Conservation (phyloP, 331 rosid species). For the Quercus tomentella region DNA sequence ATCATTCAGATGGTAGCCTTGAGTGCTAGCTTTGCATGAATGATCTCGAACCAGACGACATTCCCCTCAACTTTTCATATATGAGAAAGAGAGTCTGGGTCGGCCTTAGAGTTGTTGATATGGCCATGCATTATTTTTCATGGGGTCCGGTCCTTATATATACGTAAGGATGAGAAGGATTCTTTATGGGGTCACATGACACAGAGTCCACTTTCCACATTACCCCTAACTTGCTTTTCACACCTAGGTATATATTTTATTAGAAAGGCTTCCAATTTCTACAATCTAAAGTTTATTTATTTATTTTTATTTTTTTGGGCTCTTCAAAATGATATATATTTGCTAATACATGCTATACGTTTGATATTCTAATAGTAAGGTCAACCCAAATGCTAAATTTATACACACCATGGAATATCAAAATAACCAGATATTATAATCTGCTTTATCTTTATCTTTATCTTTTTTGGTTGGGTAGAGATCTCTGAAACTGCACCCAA, state of each 20-base stretch:
- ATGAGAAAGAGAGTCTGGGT: constrained; percentile 9
- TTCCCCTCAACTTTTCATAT: constrained; percentile 64
- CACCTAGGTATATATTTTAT: constrained; percentile 27
- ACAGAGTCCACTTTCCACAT: constrained; percentile 54
- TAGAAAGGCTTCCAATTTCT: constrained; percentile 3
- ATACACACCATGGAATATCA: neutral
- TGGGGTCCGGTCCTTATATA: constrained; percentile 43
- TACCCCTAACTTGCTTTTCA: constrained; percentile 41
- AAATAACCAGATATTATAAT: neutral
- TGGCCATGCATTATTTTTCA: constrained; percentile 67
- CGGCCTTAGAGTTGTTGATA: constrained; percentile 25
- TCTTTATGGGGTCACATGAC: constrained; percentile 47
- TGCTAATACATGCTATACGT: neutral
- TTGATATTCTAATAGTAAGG: neutral
- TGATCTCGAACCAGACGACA: constrained; percentile 77
- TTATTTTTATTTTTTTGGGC: no score
- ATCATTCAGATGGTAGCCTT: constrained; percentile 21
- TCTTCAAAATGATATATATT: neutral
- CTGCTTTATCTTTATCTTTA: neutral
- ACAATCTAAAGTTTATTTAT: neutral
- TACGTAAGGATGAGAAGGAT: constrained; percentile 46
- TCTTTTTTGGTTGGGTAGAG: neutral
- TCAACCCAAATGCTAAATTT: neutral
- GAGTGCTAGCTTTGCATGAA: constrained; percentile 27
- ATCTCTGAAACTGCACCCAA: constrained; percentile 5